phyloP scores from a whole-genome alignment of 176 grass and related monocot genomes.

The Echinochloa phyllopogon region DNA sequence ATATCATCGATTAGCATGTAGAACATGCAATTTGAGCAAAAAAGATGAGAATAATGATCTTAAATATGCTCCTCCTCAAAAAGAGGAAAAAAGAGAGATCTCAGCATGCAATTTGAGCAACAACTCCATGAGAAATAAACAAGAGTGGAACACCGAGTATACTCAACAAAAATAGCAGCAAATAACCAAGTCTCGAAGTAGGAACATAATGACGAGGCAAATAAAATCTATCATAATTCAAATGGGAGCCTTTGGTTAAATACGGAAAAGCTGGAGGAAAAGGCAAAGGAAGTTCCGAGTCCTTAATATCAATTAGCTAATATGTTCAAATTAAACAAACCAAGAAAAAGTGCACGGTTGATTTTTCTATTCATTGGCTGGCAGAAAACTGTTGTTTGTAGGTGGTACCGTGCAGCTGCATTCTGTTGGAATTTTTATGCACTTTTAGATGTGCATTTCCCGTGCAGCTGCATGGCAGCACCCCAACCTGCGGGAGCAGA shows the following conservation, averaged over 20 bases:
- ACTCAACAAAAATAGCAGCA: background rate
- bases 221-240: background rate
- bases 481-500: background rate
- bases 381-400: background rate
- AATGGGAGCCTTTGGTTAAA: background rate
- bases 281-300: no score
- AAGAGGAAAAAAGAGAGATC: no score
- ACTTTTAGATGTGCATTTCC: background rate
- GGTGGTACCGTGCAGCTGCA: no score
- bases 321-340: background rate
- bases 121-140: background rate
- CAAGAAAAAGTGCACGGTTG: background rate
- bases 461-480: background rate
- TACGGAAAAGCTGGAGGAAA: background rate
- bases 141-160: background rate
- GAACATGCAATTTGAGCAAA: no score
- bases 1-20: background rate
- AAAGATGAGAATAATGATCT: no score
- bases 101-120: background rate
- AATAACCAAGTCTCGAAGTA: background rate
- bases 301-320: background rate
- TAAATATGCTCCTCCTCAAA: no score
- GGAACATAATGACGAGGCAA: no score
- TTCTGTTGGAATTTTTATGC: background rate
- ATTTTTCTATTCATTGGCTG: background rate